phyloP scores from a whole-genome alignment of 2,329 filamentous ascomycete genomes.

The Emmonsiellopsis sp. region DNA sequence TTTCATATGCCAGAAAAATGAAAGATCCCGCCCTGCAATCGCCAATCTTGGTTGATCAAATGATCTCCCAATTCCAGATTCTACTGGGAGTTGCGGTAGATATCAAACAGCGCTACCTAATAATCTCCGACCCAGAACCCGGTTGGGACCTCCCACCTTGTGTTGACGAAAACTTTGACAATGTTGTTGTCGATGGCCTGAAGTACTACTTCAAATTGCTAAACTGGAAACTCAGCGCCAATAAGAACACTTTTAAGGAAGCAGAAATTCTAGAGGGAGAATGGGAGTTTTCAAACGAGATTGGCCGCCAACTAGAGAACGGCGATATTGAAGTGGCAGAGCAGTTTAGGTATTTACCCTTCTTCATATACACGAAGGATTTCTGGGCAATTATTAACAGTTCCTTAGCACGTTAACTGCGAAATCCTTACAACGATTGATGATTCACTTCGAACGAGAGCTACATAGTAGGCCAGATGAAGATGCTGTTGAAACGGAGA shows the following conservation, averaged over 20 bases:
- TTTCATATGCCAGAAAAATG: constrained; percentile 89
- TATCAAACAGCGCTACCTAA: constrained; percentile 82
- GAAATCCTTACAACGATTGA: constrained; percentile 82
- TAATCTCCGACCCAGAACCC: constrained; percentile 74
- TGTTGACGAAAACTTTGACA: constrained; percentile 93
- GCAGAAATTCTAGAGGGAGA: constrained; percentile 95
- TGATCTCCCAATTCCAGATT: constrained; percentile 95
- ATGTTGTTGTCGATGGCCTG: constrained; percentile 80
- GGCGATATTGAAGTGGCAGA: constrained; percentile 96
- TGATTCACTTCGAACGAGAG: constrained; percentile 85
- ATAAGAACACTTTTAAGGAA: constrained; percentile 99
- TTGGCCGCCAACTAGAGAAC: constrained; percentile 81
- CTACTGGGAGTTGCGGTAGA: constrained; percentile 82
- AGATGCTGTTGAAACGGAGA: constrained; percentile 80
- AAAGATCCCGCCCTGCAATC: constrained; percentile 90
- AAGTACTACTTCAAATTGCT: constrained; percentile 99
- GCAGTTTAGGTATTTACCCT: constrained; percentile 62
- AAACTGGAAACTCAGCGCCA: constrained; percentile 93
- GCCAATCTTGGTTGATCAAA: constrained; percentile 89
- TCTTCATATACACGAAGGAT: not conserved
- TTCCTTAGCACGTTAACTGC: constrained; percentile 64
- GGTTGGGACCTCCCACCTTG: constrained; percentile 95
- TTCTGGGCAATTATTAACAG: constrained; percentile 18
- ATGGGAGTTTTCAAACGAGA: constrained; percentile 94
- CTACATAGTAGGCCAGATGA: constrained; percentile 77